phyloP scores from a whole-genome alignment of 148 eudicot species.

The Chenopodium album region DNA sequence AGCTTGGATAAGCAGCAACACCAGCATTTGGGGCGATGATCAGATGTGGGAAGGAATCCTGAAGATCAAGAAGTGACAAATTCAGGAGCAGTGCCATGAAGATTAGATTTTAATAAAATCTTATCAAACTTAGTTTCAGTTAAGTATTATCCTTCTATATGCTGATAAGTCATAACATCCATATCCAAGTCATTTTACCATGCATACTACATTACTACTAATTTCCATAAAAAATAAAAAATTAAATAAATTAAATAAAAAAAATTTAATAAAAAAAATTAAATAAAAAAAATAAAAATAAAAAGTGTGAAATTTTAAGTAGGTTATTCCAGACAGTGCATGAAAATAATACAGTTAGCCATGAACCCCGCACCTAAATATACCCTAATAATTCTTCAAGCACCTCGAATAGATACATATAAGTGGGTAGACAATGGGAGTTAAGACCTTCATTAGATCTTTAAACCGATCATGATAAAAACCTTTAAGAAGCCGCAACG shows the following conservation, averaged over 20 bases:
- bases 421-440: background rate
- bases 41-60: constrained; percentile 69
- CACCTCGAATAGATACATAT: no score
- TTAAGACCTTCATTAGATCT: constrained; percentile 60
- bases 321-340: background rate
- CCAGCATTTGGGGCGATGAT: constrained; percentile 93
- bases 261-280: no score
- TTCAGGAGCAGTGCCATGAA: background rate
- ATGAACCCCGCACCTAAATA: background rate
- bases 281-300: no score
- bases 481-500: constrained; percentile 66
- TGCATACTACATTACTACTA: background rate
- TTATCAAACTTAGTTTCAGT: background rate
- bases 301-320: background rate
- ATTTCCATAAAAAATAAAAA: no score
- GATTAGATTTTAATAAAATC: background rate
- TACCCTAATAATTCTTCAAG: background rate
- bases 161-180: background rate
- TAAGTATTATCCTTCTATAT: background rate
- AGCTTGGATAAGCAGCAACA: constrained; percentile 82
- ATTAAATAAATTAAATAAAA: no score
- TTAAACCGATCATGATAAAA: constrained; percentile 70
- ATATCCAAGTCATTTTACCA: background rate
- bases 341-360: background rate
- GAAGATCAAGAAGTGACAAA: background rate